Evolutionary conservation across 2,329 filamentous ascomycete genomes (phyloP), one percentile per base, ranked within the genome.

Genomic region (Phialophora verrucosa): DNA sequence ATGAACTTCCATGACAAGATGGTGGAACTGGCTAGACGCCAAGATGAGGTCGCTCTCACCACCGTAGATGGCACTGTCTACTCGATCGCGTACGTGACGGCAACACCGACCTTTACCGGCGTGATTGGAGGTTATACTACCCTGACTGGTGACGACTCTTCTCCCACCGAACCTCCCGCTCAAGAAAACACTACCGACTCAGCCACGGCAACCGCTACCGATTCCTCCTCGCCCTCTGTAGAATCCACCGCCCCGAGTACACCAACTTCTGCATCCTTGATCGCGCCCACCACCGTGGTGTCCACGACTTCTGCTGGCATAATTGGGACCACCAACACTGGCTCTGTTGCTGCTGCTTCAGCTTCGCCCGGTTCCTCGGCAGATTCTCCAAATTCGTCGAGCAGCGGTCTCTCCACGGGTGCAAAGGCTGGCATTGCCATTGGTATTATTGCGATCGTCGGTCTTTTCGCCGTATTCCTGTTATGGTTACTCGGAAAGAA

Each of bases 401-500:
- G 71, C 14, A 75, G 68, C 20, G 81, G 80, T 17, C 73, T 84
- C 67, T 78, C 79, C 2, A 74, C 75, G 17, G 81, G 80, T 59
- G 82, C 80, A 32, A 95, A 92, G 78, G 93, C 92, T 51, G 95
- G 95, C 67, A 86, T 97, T 68, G 92, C 90, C 5, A 88, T 97
- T 75, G 93, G 93, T 74, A 87, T 96, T 56, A 79, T 97, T 35
- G 83, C 90, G 6, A 87, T 86, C 57, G 73, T 97, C 29, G 85
- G 89, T 35, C 78, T 89, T 2, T 76, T 95, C 29, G 86, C 88
- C 32, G 81, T 88, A n/a, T 76, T 91, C 25, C 82, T 91, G 23
- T 90, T 92, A 75, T 88, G 96, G 77, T 77, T 92, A 67, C 85
- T 93, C 75, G 89, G 85, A 75, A 91, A 90, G 83, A 91, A 90